phyloP scores from a whole-genome alignment of 148 eudicot genomes.

The Rhododendron kiyosumense region DNA sequence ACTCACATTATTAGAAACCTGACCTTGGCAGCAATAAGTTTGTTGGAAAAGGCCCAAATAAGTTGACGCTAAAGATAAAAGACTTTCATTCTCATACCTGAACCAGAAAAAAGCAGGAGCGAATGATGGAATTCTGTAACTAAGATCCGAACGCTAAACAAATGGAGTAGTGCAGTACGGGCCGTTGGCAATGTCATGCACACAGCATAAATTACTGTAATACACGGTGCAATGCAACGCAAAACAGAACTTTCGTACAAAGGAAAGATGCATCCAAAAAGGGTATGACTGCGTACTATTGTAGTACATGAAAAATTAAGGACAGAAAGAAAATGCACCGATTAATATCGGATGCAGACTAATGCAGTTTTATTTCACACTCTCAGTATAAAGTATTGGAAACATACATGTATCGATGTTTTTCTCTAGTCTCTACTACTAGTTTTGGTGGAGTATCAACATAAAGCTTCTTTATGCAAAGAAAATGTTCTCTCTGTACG shows the following conservation, averaged over 20 bases:
- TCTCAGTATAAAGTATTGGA: conserved; percentile 16
- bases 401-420: conserved; percentile 13
- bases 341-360: not conserved
- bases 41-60: not conserved
- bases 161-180: not conserved
- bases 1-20: not conserved
- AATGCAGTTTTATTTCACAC: not conserved
- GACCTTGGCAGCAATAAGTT: not conserved
- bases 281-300: not conserved
- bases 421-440: conserved; percentile 25
- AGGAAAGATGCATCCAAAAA: not conserved
- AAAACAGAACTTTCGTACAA: not conserved
- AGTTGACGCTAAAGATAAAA: not conserved
- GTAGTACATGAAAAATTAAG: not conserved
- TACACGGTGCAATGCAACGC: not conserved
- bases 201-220: not conserved
- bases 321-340: not conserved
- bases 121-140: not conserved
- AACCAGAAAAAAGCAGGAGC: not conserved
- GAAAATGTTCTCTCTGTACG: conserved; percentile 4
- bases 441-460: conserved; percentile 52
- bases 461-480: conserved; percentile 61
- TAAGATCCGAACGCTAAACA: not conserved
- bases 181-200: not conserved
- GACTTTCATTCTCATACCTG: not conserved